Evolutionary conservation across 768 basidiomycete genomes (phyloP), one percentile per base, ranked within the genome.

Genomic region (Lactarius vividus): DNA sequence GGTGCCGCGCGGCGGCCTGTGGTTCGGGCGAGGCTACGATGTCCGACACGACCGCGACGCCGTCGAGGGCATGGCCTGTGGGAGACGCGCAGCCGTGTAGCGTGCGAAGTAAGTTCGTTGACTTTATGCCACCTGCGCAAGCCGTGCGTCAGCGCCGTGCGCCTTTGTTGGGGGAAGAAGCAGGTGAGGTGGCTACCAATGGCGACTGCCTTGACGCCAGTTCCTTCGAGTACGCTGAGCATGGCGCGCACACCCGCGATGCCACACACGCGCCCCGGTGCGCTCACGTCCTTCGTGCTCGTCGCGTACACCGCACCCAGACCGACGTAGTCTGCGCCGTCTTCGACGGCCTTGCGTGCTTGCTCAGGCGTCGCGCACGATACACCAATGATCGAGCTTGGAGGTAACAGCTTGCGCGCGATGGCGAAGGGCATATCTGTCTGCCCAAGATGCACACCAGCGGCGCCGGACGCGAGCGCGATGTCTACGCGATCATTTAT

Each of bases 401-500:
- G 73, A 0, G 92, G 92, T 3, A 98, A 81, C 2, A 97, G 79
- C 15, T 73, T 74, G 29, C 88, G 85, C 3, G 88, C 94, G 52
- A 85, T 73, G 49, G 80, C 72, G 13, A 91, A 80, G 2, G 90
- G 84, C 84, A 93, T 91, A 74, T 96, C 95, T 0, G 85, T 83
- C 77, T 97, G 96, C 7, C 96, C 96, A 53, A 97, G 79, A 73
- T 98, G 96, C 13, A 96, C 87, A 18, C 95, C 94, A 54, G 84
- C 83, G 3, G 88, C 88, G 53, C 84, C 79, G 26, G 92, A 78
- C 8, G 92, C 91, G 26, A 95, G 80, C 10, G 91, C 92, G 28
- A 98, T 85, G 71, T 97, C 96, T 64, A 96, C 80, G 13, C 94
- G 85, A 75, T 92, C 91, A 73, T 94, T 93, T 76, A 98, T 91